A percentile compares a stretch with the other conserved stretches of the same genome.
These are phyloP conservation scores for Mallotus nudiflorus DNA, from an alignment of 345 rosid species.

Conservation along the genomic window DNA sequence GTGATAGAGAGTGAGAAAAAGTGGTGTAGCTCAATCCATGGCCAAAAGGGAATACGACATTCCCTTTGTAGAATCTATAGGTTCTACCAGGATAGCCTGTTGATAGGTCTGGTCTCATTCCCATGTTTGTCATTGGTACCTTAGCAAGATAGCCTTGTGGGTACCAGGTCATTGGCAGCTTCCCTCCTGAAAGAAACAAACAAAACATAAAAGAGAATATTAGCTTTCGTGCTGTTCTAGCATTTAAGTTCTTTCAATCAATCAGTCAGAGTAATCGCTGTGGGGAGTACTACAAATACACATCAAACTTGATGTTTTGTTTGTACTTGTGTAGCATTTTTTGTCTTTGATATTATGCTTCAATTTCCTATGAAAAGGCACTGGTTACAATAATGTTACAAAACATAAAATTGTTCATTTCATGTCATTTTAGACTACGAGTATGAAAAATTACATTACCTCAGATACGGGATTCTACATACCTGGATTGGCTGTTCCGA, in stretches of 20 bases:
- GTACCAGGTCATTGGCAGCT: slow-evolving; percentile 41
- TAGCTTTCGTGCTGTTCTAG: not conserved
- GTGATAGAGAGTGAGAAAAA: slow-evolving; percentile 44
- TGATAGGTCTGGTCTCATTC: slow-evolving; percentile 30
- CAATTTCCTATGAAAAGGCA: too few species aligned
- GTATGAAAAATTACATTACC: too few species aligned
- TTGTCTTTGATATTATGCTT: too few species aligned
- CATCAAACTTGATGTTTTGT: not conserved
- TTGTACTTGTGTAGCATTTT: too few species aligned
- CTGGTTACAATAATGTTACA: too few species aligned
- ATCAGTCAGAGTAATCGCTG: not conserved
- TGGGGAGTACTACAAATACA: not conserved
- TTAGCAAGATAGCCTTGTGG: slow-evolving; percentile 31
- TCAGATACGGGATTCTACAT: too few species aligned
- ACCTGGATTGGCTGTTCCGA: slow-evolving; percentile 34
- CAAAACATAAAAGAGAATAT: not conserved
- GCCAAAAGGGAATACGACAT: slow-evolving; percentile 83
- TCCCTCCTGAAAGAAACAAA: slow-evolving; percentile 26
- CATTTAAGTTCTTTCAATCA: not conserved
- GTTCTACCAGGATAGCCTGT: slow-evolving; percentile 33
- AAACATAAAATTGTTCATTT: too few species aligned
- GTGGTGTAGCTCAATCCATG: slow-evolving; percentile 71
- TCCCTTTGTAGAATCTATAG: slow-evolving; percentile 82
- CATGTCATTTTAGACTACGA: too few species aligned
- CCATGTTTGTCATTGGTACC: slow-evolving; percentile 37